Base-by-base conservation (phyloP, 129 eudicot genomes). In the Helichrysum umbraculigerum region DNA sequence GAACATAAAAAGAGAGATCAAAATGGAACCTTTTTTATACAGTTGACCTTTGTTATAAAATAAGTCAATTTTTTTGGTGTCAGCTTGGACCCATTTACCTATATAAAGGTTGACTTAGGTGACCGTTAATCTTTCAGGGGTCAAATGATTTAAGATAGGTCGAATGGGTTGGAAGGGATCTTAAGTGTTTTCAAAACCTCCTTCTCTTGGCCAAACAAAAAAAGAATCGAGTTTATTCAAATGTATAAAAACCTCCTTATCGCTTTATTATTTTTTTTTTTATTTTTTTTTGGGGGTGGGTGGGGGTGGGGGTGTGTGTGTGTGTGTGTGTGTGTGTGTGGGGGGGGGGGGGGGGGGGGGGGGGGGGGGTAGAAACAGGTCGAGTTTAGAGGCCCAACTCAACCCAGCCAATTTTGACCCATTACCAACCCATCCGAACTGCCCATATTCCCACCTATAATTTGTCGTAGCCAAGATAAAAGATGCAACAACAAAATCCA, bases 1-100 rank as follows among this genome's bases (percentile, higher is more conserved):
- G 70, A 32, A 84, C 25, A 85, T 42, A 78, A 21, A 60, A 58
- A 54, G 34, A 56, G 57, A 51, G 25, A 67, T 80, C 64, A 73
- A 16, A 72, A 65, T 51, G 21, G 41, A 30, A 37, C 67, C 57
- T 72, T 51, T 22, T n/a, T 16, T 54, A 50, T 14, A 78, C 22
- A 68, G n/a, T 47, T 47, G n/a, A 47, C 54, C 9, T 35, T 3
- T 61, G 50, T 47, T 32, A 29, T 30, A 0, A 6, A 16, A 63
- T 30, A n/a, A 21, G 62, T 57, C 62, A 57, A 57, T 19, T 57
- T 19, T 58, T 19, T 19, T 7, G 29, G 30, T 58, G 63, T 12
- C 25, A 58, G 20, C 1, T 56, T 57, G 2, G 62, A 19, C 28
- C 29, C 62, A 57, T 57, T 57, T 57, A 2, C 47, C 47, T 41